These are phyloP conservation scores for Aeschynomene evenia DNA, from an alignment of 306 rosid genomes.

Conservation along the genomic window DNA sequence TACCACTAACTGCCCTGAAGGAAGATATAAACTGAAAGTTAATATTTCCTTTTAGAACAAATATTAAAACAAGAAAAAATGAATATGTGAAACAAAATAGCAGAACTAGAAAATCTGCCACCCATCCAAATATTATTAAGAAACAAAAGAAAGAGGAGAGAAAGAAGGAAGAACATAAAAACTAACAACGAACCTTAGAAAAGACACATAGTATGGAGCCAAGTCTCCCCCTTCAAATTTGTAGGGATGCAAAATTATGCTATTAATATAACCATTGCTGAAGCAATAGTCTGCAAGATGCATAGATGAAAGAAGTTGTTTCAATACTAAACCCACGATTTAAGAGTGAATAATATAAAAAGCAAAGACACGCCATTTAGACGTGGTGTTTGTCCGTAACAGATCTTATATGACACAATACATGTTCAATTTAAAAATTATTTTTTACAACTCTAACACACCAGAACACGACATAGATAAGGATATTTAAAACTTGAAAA, in stretches of 20 bases:
- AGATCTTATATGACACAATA: neutral
- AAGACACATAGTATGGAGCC: conserved; percentile 73
- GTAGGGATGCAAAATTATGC: conserved; percentile 57
- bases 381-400: neutral
- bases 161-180: neutral
- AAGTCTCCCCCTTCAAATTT: conserved; percentile 70
- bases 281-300: conserved; percentile 75
- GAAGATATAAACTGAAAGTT: conserved; percentile 23
- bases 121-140: neutral
- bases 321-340: neutral
- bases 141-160: neutral
- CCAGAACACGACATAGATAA: too few species aligned
- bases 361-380: neutral
- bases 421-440: neutral
- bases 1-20: conserved; percentile 73
- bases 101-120: conserved; percentile 6
- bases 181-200: conserved; percentile 59
- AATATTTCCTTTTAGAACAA: neutral
- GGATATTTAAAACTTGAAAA: too few species aligned
- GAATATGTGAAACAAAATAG: conserved; percentile 10
- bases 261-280: conserved; percentile 78
- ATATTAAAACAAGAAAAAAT: conserved; percentile 14
- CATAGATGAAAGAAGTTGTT: conserved; percentile 36
- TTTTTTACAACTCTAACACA: neutral
- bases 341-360: neutral